Base-by-base conservation (phyloP, 1,284 basidiomycete species). In the Trichosporon sp. region DNA sequence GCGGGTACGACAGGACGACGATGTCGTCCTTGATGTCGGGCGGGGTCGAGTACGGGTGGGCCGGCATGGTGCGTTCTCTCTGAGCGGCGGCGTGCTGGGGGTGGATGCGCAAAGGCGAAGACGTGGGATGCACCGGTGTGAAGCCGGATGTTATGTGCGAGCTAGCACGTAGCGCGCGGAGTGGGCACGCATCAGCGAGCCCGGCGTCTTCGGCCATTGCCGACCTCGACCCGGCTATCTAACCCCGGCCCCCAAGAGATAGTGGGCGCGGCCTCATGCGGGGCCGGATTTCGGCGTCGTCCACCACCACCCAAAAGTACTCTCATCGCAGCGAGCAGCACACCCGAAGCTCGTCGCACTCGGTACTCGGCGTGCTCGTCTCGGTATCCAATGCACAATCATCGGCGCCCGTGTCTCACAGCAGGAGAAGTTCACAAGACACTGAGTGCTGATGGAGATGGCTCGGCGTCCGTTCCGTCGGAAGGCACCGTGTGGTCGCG, bases 11-110 rank as follows among this genome's bases (percentile, higher is more conserved):
- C 18, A 72, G 64, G 11, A 42, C 23, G n/a, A 68, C 67, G 35
- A 72, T 42, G 44, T 68, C 65, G 58, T 72, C 64, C 34, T 65
- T 47, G 51, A 70, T 66, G 21, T 42, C 31, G 12, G 71, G 71
- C 6, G 67, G 67, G 3, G 44, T 31, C 56, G 56, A 60, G 56
- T 60, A 60, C 56, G 56, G 56, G 56, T 60, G 56, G 27, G 56
- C 56, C 7, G 56, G 27, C 56, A 60, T 60, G 12, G 11, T 23
- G 25, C 51, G 27, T 25, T 12, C 9, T n/a, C 29, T 31, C 56
- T 15, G n/a, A n/a, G n/a, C n/a, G n/a, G n/a, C n/a, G n/a, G n/a
- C n/a, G n/a, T n/a, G n/a, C n/a, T n/a, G n/a, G n/a, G n/a, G n/a
- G n/a, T n/a, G 4, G 23, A 29, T 27, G 51, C 25, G 12, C 35